These are phyloP conservation scores for Aspergillus transmontanensis DNA, from an alignment of 2,329 filamentous ascomycete genomes.

Conservation along the genomic window DNA sequence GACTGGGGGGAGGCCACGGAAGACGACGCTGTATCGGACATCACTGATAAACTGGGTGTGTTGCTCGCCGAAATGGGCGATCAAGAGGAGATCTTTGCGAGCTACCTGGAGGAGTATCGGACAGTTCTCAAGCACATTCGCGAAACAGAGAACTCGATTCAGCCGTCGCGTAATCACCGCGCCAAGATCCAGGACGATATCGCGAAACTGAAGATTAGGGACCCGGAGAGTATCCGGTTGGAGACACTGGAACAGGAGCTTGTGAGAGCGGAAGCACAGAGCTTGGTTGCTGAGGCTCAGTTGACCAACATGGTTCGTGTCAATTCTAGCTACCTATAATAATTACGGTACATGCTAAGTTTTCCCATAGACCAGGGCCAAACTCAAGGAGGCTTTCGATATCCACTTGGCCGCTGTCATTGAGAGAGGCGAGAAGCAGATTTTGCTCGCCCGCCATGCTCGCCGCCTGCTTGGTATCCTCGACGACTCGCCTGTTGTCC, in stretches of 20 bases:
- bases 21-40: constrained; percentile 83
- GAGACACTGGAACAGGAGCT: constrained; percentile 93
- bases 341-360: not conserved
- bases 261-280: constrained; percentile 92
- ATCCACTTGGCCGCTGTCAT: constrained; percentile 87
- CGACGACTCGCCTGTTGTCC: constrained; percentile 86
- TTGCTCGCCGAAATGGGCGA: constrained; percentile 90
- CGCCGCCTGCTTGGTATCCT: constrained; percentile 81
- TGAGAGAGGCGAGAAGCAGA: constrained; percentile 95
- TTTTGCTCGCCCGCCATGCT: constrained; percentile 88
- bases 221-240: constrained; percentile 79
- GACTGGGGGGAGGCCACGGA: constrained; percentile 94
- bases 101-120: constrained; percentile 83
- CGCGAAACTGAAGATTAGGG: constrained; percentile 85
- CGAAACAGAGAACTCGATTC: constrained; percentile 93
- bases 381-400: constrained; percentile 93
- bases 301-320: constrained; percentile 83
- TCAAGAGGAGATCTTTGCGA: constrained; percentile 86
- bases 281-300: constrained; percentile 93
- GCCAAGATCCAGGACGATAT: constrained; percentile 91
- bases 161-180: constrained; percentile 86
- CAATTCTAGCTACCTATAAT: not conserved
- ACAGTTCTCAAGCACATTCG: constrained; percentile 84
- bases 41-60: constrained; percentile 94
- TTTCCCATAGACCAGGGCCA: constrained; percentile 74